Percentiles rank a stretch among this genome's conserved stretches.
These are phyloP conservation scores for Pouteria glomerata DNA, from an alignment of 148 eudicot species.

Conservation along the genomic window DNA sequence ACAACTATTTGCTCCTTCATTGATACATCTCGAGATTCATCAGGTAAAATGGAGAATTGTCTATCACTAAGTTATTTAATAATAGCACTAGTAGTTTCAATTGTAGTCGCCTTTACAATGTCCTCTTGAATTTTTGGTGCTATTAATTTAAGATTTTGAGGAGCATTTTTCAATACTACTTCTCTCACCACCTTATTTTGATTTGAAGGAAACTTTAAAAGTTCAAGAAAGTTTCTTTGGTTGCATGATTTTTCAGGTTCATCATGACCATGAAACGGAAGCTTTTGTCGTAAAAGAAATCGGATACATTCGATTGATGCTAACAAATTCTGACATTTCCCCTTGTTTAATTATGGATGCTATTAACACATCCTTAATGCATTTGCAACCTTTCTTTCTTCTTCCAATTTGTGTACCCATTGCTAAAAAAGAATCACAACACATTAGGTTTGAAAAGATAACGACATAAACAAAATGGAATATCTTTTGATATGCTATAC, in stretches of 20 bases:
- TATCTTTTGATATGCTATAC: too few relatives aligned
- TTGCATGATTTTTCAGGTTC: slow-evolving; percentile 12
- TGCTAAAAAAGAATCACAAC: background rate
- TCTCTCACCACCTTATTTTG: too few relatives aligned
- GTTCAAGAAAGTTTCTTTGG: background rate
- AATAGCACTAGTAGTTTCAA: background rate
- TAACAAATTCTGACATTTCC: background rate
- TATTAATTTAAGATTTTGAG: background rate
- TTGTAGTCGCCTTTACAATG: background rate
- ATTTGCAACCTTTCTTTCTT: background rate
- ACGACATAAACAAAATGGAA: too few relatives aligned
- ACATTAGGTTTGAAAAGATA: background rate
- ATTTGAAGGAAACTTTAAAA: slow-evolving; percentile 3
- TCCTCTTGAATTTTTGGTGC: slow-evolving; percentile 3
- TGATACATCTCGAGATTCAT: background rate
- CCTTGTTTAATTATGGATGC: background rate
- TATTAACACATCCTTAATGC: background rate
- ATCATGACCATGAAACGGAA: slow-evolving; percentile 15
- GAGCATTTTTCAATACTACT: background rate
- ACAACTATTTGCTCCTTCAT: too few relatives aligned
- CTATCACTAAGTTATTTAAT: background rate
- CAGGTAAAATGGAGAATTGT: background rate
- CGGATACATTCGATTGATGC: background rate
- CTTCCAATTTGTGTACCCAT: background rate
- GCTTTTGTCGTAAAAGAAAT: too few relatives aligned